phyloP scores from a whole-genome alignment of 176 grass and related monocot species.

The Triticum dicoccoides region DNA sequence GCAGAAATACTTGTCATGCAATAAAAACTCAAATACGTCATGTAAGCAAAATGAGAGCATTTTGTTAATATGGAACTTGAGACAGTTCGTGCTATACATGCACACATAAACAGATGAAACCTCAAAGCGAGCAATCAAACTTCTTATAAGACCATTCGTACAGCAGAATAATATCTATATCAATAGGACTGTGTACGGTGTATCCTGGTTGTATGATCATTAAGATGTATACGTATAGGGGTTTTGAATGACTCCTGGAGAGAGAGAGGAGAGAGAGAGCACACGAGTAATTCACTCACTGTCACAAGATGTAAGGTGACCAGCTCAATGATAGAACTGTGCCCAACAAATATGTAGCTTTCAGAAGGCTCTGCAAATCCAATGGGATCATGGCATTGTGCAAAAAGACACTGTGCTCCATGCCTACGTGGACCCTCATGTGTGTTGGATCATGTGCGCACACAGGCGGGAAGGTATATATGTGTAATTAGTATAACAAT shows the following conservation, averaged over 20 bases:
- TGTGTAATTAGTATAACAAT: constrained; percentile 23
- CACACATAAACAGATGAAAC: constrained; percentile 31
- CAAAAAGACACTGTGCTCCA: constrained; percentile 61
- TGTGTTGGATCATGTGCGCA: constrained; percentile 26
- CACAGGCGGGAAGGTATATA: neutral
- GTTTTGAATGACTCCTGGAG: constrained; percentile 63
- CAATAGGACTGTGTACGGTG: constrained; percentile 8
- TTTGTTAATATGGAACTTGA: constrained; percentile 26
- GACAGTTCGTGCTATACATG: constrained; percentile 6
- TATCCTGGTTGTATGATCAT: constrained; percentile 54
- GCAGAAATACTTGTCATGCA: neutral
- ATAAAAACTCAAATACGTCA: neutral
- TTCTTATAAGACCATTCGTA: constrained; percentile 22
- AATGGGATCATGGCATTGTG: constrained; percentile 60
- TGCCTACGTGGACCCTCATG: constrained; percentile 50
- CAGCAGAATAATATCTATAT: constrained; percentile 27
- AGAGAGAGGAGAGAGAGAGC: neutral
- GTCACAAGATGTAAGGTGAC: constrained; percentile 54
- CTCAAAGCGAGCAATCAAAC: constrained; percentile 6
- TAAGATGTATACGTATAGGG: constrained; percentile 53
- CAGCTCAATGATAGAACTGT: constrained; percentile 57
- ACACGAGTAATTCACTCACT: constrained; percentile 35
- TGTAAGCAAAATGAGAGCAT: constrained; percentile 23
- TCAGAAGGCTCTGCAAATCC: constrained; percentile 80
- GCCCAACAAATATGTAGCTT: constrained; percentile 68